A percentile compares a stretch with the other conserved stretches of the same genome.
Conservation (phyloP, 768 basidiomycete species). For the Lentinula sp. region DNA sequence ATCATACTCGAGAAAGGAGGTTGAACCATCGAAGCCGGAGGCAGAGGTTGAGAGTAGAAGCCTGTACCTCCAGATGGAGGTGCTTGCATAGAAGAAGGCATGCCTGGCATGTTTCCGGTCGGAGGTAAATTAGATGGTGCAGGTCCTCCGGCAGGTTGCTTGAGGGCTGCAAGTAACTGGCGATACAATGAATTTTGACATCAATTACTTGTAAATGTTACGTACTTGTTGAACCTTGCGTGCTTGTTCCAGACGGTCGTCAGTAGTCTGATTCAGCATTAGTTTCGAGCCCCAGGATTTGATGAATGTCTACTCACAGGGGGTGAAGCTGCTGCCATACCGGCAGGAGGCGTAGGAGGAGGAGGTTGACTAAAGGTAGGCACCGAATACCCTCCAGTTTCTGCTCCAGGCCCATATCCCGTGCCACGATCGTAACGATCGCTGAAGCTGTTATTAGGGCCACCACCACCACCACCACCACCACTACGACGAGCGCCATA, state of each 20-base stretch:
- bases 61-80: conserved; percentile 17
- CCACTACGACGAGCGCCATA: conserved; percentile 21
- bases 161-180: conserved; percentile 70
- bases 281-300: not conserved
- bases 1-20: conserved; percentile 25
- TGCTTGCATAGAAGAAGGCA: conserved; percentile 18
- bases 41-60: conserved; percentile 38
- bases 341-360: conserved; percentile 19
- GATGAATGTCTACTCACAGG: conserved; percentile 12
- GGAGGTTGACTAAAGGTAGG: conserved; percentile 25
- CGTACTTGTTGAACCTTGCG: conserved; percentile 74
- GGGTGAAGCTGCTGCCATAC: conserved; percentile 19
- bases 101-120: conserved; percentile 26
- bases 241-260: conserved; percentile 86
- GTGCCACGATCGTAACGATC: conserved; percentile 21
- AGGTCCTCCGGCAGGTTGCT: conserved; percentile 51
- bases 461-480: conserved; percentile 19
- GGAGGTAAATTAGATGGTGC: conserved; percentile 21
- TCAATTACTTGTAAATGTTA: not conserved
- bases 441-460: not conserved
- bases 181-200: not conserved
- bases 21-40: conserved; percentile 23
- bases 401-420: conserved; percentile 13
- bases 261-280: conserved; percentile 33
- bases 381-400: conserved; percentile 14